Conservation (phyloP, 331 rosid species). For the Erythrophleum ivorense region DNA sequence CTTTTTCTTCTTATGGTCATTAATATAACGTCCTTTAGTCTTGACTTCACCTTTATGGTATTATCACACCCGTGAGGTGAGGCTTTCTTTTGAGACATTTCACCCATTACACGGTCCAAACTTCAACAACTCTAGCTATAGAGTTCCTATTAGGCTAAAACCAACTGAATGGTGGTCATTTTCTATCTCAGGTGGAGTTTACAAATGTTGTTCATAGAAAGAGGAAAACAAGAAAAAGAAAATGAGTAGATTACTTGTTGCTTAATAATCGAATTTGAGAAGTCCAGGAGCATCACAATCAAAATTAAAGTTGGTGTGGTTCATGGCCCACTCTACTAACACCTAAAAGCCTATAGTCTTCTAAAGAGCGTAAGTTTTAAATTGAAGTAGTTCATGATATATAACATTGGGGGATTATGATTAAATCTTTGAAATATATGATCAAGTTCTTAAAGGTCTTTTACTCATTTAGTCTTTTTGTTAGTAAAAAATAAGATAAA, state of each 20-base stretch:
- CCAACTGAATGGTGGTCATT: constrained; percentile 2
- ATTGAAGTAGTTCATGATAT: not conserved
- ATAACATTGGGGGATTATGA: not conserved
- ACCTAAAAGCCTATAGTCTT: too few relatives aligned
- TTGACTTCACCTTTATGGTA: not conserved
- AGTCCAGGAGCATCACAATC: too few relatives aligned
- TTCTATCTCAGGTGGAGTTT: not conserved
- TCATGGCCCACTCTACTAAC: not conserved
- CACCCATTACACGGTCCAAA: not conserved
- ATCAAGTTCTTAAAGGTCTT: not conserved
- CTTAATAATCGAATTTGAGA: too few relatives aligned
- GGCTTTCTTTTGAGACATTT: constrained; percentile 11
- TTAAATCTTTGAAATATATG: too few relatives aligned
- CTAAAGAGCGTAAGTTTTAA: not conserved
- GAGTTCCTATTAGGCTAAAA: not conserved
- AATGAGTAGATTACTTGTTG: too few relatives aligned
- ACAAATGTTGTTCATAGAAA: not conserved
- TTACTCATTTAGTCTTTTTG: too few relatives aligned
- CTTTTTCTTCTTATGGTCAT: not conserved
- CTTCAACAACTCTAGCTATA: not conserved
- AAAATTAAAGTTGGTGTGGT: not conserved
- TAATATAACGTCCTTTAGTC: not conserved
- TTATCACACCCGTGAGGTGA: not conserved
- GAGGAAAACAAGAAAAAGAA: too few relatives aligned
- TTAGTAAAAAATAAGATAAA: too few relatives aligned